Percentiles rank a stretch among this genome's conserved stretches.
Conservation (phyloP, 345 rosid genomes). For the Brassica juncea region DNA sequence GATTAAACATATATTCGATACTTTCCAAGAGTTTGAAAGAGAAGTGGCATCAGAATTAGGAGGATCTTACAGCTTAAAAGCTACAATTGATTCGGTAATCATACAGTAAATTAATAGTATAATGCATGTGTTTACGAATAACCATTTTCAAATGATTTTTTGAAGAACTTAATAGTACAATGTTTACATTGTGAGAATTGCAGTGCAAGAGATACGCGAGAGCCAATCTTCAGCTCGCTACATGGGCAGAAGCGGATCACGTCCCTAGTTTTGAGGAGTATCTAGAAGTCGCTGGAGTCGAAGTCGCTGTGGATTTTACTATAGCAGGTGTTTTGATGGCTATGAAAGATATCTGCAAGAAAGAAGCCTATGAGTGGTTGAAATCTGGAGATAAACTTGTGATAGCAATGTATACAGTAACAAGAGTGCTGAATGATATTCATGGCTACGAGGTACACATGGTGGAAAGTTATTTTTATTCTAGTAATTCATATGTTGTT, state of each 20-base stretch:
- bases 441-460: neutral
- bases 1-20: neutral
- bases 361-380: slow-evolving; percentile 24
- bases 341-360: neutral
- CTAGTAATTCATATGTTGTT: neutral
- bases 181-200: neutral
- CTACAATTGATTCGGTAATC: neutral
- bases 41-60: slow-evolving; percentile 2
- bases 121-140: neutral
- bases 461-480: neutral
- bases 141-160: neutral
- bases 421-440: neutral
- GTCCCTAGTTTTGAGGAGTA: slow-evolving; percentile 4
- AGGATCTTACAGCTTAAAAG: neutral
- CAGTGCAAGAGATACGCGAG: slow-evolving; percentile 4
- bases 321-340: neutral
- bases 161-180: neutral
- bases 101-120: neutral
- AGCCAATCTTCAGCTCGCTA: neutral
- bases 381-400: neutral
- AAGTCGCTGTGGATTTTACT: neutral
- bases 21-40: slow-evolving; percentile 27
- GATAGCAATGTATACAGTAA: neutral
- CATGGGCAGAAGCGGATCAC: neutral
- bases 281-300: slow-evolving; percentile 1